phyloP scores from a whole-genome alignment of 495 filamentous ascomycete genomes.

The Penicillium ochrochloron region DNA sequence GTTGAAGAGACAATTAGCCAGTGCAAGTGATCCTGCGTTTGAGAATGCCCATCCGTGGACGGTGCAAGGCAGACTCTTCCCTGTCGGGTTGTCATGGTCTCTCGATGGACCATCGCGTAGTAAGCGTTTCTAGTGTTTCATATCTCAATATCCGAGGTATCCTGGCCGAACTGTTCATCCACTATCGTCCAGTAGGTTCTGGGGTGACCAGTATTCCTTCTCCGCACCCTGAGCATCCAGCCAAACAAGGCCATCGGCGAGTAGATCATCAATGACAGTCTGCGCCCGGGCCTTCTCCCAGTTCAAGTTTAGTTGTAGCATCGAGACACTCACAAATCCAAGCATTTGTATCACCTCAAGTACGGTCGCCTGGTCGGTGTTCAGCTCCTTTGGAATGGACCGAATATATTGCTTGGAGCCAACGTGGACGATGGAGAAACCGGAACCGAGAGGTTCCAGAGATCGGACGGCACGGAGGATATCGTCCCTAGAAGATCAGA shows the following conservation, averaged over 20 bases:
- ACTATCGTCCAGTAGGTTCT: conserved; percentile 48
- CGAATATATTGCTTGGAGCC: conserved; percentile 87
- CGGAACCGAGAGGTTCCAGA: conserved; percentile 83
- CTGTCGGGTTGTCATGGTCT: not conserved
- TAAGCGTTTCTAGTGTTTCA: not conserved
- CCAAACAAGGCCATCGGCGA: conserved; percentile 94
- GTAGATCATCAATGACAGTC: conserved; percentile 86
- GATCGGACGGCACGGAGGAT: conserved; percentile 88
- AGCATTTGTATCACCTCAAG: conserved; percentile 85
- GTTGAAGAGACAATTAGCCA: not conserved
- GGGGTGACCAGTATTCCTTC: conserved; percentile 95
- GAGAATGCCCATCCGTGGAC: not conserved
- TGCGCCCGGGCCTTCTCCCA: conserved; percentile 86
- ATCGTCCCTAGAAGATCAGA: conserved; percentile 67
- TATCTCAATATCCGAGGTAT: not conserved
- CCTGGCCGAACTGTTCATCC: conserved; percentile 29
- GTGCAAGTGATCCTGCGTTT: not conserved
- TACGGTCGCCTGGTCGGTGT: conserved; percentile 89
- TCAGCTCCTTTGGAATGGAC: conserved; percentile 94
- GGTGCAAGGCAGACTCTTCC: not conserved
- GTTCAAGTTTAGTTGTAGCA: conserved; percentile 86
- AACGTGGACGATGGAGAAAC: conserved; percentile 80
- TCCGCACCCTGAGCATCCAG: conserved; percentile 84
- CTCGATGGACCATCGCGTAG: not conserved
- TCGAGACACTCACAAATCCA: conserved; percentile 86